These are phyloP conservation scores for Avicennia marina DNA, from an alignment of 257 asterid genomes.

Conservation along the genomic window DNA sequence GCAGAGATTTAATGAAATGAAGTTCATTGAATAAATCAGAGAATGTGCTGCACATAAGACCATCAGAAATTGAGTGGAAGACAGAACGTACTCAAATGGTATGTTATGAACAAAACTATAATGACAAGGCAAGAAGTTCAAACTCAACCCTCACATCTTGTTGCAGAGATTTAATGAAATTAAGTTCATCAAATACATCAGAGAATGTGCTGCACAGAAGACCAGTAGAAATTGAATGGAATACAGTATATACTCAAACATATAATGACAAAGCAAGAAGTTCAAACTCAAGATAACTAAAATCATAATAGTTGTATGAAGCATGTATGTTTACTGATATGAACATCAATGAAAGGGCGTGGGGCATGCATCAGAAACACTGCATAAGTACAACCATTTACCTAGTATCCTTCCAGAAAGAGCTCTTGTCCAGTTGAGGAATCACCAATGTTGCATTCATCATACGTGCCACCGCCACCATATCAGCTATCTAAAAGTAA, in stretches of 20 bases:
- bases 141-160: conserved; percentile 70
- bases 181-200: conserved; percentile 80
- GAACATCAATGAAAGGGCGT: conserved; percentile 3
- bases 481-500: conserved; percentile 81
- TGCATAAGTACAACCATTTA: conserved; percentile 21
- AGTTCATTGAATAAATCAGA: conserved; percentile 82
- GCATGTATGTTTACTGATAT: background rate
- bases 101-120: conserved; percentile 4
- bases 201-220: conserved; percentile 66
- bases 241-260: background rate
- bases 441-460: conserved; percentile 91
- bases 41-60: conserved; percentile 59
- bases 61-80: conserved; percentile 21
- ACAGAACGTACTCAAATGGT: background rate
- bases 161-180: conserved; percentile 59
- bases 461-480: conserved; percentile 94
- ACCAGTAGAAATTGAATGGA: conserved; percentile 18
- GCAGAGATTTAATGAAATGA: conserved; percentile 63
- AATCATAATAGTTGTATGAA: conserved; percentile 1
- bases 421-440: conserved; percentile 88
- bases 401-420: conserved; percentile 98
- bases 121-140: conserved; percentile 60
- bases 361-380: conserved; percentile 1
- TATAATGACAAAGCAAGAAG: background rate
- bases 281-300: background rate